These are phyloP conservation scores for Colletotrichum liriopes DNA, from an alignment of 2,329 filamentous ascomycete species.

Conservation along the genomic window DNA sequence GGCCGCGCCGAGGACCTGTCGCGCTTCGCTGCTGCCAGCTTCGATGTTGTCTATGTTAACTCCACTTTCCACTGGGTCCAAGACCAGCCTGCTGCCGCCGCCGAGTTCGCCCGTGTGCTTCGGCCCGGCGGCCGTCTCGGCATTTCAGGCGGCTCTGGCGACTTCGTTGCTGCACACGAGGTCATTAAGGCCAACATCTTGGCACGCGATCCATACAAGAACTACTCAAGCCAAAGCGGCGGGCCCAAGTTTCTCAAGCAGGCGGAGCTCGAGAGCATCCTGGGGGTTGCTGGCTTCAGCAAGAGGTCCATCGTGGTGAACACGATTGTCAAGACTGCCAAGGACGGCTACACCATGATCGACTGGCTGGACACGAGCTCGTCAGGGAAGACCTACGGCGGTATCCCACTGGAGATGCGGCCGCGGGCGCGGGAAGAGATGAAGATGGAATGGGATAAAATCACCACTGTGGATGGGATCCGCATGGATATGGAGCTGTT, in stretches of 20 bases:
- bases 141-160: slow-evolving; percentile 29
- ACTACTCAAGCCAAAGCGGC: not conserved
- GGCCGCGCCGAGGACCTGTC: slow-evolving; percentile 57
- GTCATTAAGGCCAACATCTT: slow-evolving; percentile 13
- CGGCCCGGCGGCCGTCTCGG: slow-evolving; percentile 25
- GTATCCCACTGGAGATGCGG: slow-evolving; percentile 15
- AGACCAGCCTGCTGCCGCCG: slow-evolving; percentile 25
- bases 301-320: slow-evolving; percentile 16
- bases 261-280: slow-evolving; percentile 13
- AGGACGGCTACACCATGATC: slow-evolving; percentile 27
- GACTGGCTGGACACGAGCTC: slow-evolving; percentile 34
- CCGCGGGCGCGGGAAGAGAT: slow-evolving; percentile 23
- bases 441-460: slow-evolving; percentile 27
- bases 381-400: slow-evolving; percentile 21
- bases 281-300: slow-evolving; percentile 6
- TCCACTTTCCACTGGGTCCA: slow-evolving; percentile 35
- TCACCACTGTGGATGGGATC: slow-evolving; percentile 23
- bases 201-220: slow-evolving; percentile 3
- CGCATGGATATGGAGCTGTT: slow-evolving; percentile 23
- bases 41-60: slow-evolving; percentile 53
- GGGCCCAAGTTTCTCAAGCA: slow-evolving; percentile 23
- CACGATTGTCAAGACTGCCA: slow-evolving; percentile 18
- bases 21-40: slow-evolving; percentile 48
- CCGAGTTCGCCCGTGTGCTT: slow-evolving; percentile 32
- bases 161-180: slow-evolving; percentile 17